Conservation (phyloP, 2,329 filamentous ascomycete species). For the Cladobotryum mycophilum region DNA sequence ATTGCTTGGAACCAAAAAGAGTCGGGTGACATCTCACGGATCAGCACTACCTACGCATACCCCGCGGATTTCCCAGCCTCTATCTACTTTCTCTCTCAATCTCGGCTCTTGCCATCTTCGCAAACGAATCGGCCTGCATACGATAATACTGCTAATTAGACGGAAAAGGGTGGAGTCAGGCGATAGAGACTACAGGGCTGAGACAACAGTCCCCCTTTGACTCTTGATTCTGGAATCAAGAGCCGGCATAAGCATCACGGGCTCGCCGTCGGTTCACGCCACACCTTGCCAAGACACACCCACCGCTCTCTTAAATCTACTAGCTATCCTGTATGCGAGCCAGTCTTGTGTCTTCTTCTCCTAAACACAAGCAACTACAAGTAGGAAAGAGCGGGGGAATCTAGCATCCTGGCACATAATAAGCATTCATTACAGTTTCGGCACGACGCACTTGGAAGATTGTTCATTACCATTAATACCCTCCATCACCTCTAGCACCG, state of each 20-base stretch:
- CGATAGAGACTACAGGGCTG: no score
- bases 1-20: constrained; percentile 4
- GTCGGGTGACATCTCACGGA: constrained; percentile 10
- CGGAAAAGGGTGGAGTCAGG: no score
- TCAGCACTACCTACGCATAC: constrained; percentile 9
- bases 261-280: constrained; percentile 6
- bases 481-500: constrained; percentile 1
- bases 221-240: constrained; percentile 7
- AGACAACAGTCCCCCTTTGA: constrained; percentile 1
- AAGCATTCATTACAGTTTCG: constrained; percentile 3
- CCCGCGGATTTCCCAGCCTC: constrained; percentile 7
- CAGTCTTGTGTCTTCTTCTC: no score
- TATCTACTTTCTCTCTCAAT: constrained; percentile 3
- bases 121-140: no score
- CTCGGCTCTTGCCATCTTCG: neutral
- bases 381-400: constrained; percentile 3
- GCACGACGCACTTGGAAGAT: constrained; percentile 3
- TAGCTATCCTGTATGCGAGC: no score
- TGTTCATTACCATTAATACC: constrained; percentile 2
- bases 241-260: constrained; percentile 7
- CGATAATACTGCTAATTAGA: no score
- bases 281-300: constrained; percentile 9
- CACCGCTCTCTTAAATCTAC: constrained; percentile 1
- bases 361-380: neutral
- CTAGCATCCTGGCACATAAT: constrained; percentile 2